A percentile compares a stretch with the other conserved stretches of the same genome.
Conservation (phyloP, 108 stramenopile genomes). For the Fistulifera solaris region DNA sequence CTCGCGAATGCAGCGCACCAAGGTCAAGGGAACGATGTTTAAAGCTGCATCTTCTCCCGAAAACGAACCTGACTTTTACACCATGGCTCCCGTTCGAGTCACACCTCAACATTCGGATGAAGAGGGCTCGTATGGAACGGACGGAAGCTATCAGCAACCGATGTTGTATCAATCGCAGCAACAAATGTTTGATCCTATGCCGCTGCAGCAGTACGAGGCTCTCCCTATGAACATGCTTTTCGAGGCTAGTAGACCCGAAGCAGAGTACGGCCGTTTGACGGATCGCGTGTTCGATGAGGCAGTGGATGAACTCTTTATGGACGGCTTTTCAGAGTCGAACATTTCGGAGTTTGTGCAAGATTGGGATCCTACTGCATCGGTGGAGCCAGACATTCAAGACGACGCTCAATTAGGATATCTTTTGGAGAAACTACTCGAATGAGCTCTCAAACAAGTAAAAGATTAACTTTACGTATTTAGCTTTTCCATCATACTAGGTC, state of each 20-base stretch:
- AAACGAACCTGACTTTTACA: slow-evolving; percentile 61
- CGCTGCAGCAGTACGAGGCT: neutral
- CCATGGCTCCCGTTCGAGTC: slow-evolving; percentile 36
- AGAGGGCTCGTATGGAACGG: slow-evolving; percentile 3
- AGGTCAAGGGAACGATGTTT: slow-evolving; percentile 70
- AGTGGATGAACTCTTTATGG: slow-evolving; percentile 31
- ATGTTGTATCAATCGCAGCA: neutral
- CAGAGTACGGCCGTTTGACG: neutral
- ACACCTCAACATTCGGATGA: slow-evolving; percentile 8
- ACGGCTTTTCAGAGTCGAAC: neutral
- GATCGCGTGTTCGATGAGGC: slow-evolving; percentile 27
- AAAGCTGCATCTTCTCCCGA: slow-evolving; percentile 44
- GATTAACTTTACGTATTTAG: neutral
- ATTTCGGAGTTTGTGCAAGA: slow-evolving; percentile 20
- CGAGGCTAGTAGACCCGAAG: neutral
- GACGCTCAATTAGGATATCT: slow-evolving; percentile 24
- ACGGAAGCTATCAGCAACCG: neutral
- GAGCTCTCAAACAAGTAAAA: neutral
- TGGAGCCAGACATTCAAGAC: slow-evolving; percentile 1
- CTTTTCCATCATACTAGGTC: too few species aligned
- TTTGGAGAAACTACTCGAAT: slow-evolving; percentile 15
- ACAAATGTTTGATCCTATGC: neutral
- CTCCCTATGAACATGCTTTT: neutral
- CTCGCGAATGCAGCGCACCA: slow-evolving; percentile 41
- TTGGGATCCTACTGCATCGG: slow-evolving; percentile 11